Evolutionary conservation across 2,329 filamentous ascomycete species (phyloP), one percentile per base, ranked within the genome.

Genomic region (Trichophyton mentagrophytes): DNA sequence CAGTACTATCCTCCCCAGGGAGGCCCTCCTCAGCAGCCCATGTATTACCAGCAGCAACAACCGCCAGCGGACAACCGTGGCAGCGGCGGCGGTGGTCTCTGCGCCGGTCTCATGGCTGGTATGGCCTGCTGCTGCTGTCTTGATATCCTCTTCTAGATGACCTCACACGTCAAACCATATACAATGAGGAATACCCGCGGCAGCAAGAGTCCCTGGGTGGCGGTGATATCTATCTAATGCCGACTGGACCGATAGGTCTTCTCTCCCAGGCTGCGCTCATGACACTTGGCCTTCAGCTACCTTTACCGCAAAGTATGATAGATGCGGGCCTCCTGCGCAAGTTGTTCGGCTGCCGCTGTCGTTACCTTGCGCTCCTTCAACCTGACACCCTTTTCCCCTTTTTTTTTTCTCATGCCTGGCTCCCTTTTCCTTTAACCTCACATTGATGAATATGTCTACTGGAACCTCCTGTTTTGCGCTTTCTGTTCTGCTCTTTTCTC

Each of bases 91-190:
- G 72, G 66, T 60, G 7, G 77, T 1, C 71, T 77, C 36, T 79
- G 77, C 60, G 76, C 77, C 0, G 77, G 77, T 67, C 69, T 79
- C 15, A 67, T 78, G 65, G 77, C 74, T 55, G 77, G 74, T 17
- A 59, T 78, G 61, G 77, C 77, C 7, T 78, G 77, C 64, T 79
- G 77, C 65, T 79, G 77, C 66, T 79, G 77, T 68, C 71, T 79
- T 69, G 77, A 79, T 69, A 72, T 76, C 57, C 65, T 77, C 59
- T 77, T 76, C 61, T 76, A 72, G 5, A 27, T 6, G 5, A 6
- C 6, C 15, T 5, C 22, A 49, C 13, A 27, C 3, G 9, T 30
- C 9, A 25, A 27, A 27, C 7, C 22, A 49, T 25, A 3, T n/a
- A n/a, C 17, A 25, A 30, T 8, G 11, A 27, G 20, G 46, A 22